Percentiles rank a stretch among this genome's conserved stretches.
These are phyloP conservation scores for Botryotinia convoluta DNA, from an alignment of 2,329 filamentous ascomycete genomes.

Conservation along the genomic window DNA sequence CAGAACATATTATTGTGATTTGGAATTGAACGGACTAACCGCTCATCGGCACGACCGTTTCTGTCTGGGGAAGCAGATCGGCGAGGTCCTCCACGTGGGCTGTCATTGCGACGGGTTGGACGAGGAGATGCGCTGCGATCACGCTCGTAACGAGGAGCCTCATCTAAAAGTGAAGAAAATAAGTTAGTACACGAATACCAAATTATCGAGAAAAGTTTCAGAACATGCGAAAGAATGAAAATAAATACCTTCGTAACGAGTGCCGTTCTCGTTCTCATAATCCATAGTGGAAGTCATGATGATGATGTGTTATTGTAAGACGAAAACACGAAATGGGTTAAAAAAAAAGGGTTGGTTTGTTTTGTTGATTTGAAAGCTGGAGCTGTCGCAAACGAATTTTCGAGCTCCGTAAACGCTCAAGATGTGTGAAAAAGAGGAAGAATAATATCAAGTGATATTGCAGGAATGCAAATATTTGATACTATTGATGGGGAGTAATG, in stretches of 20 bases:
- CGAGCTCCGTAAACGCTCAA: conserved; percentile 18
- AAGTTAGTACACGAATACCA: conserved; percentile 18
- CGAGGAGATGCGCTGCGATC: conserved; percentile 65
- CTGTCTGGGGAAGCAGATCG: conserved; percentile 60
- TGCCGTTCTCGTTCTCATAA: conserved; percentile 65
- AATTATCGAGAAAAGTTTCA: background rate
- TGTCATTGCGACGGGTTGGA: conserved; percentile 54
- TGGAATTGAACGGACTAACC: conserved; percentile 40
- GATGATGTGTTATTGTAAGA: conserved; percentile 26
- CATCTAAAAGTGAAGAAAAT: conserved; percentile 47
- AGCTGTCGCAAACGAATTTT: conserved; percentile 21
- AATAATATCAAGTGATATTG: background rate
- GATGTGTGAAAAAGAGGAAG: conserved; percentile 10
- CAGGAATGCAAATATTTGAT: conserved; percentile 4
- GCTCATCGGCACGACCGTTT: conserved; percentile 46
- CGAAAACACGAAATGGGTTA: conserved; percentile 11
- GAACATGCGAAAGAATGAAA: background rate
- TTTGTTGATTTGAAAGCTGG: background rate
- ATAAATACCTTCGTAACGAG: conserved; percentile 60
- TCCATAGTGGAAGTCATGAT: conserved; percentile 58
- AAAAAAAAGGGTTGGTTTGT: background rate
- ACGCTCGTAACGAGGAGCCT: conserved; percentile 64
- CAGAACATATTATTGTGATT: conserved; percentile 16
- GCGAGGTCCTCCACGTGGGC: conserved; percentile 54
- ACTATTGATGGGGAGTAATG: background rate